Conservation (phyloP, 371 early-diverging fungal genomes). For the Conidiobolus coronatus region DNA sequence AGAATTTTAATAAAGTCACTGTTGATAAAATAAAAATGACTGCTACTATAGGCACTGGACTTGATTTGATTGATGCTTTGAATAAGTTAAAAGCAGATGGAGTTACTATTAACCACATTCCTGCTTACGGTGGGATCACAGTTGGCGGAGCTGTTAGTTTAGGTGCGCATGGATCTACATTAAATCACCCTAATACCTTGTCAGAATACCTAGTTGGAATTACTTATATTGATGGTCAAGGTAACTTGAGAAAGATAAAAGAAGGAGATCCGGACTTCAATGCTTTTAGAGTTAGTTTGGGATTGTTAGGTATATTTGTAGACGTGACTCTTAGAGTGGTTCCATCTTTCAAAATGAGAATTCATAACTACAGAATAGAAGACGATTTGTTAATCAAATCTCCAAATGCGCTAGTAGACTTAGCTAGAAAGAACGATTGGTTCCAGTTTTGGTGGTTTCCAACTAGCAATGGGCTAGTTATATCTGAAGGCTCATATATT, state of each 20-base stretch:
- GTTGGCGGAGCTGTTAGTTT: conserved; percentile 1
- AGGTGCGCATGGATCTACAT: conserved; percentile 2
- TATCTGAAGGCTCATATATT: background rate
- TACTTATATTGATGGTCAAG: background rate
- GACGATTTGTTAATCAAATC: background rate
- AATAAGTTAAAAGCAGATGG: background rate
- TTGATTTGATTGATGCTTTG: background rate
- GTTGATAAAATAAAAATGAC: background rate
- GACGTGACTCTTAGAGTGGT: background rate
- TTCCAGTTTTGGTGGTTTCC: conserved; percentile 4
- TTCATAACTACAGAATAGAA: background rate
- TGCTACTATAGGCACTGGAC: background rate
- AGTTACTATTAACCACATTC: background rate
- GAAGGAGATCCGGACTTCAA: background rate
- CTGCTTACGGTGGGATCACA: conserved; percentile 2
- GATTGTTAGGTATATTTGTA: background rate
- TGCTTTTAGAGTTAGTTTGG: background rate
- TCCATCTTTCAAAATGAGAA: background rate
- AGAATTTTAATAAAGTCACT: background rate
- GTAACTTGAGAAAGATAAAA: background rate
- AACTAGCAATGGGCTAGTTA: background rate
- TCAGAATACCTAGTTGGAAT: background rate
- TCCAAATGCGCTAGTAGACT: background rate
- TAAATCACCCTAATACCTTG: background rate
- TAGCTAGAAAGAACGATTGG: background rate